phyloP scores from a whole-genome alignment of 108 stramenopile species.

The Cylindrotheca closterium region DNA sequence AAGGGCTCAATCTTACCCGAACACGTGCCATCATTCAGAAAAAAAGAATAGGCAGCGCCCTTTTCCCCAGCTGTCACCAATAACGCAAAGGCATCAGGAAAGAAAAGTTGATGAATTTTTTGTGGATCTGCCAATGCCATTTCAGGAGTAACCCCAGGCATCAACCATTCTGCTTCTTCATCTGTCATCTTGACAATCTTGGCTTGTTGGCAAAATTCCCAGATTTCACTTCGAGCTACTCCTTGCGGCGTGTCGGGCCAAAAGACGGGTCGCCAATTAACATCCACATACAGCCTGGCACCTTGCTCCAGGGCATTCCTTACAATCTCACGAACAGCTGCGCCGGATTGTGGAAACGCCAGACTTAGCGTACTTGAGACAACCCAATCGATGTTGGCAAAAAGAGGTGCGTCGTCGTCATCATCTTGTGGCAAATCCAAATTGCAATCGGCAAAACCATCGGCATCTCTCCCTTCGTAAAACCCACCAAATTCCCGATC shows the following conservation, averaged over 20 bases:
- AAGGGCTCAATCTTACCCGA: conserved; percentile 8
- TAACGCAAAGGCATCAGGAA: neutral
- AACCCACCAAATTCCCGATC: conserved; percentile 21
- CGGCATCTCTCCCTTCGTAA: conserved; percentile 1
- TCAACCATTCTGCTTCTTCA: conserved; percentile 20
- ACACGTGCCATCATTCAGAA: neutral
- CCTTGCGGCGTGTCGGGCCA: conserved; percentile 3
- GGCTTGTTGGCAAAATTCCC: conserved; percentile 1
- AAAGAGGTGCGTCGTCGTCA: neutral
- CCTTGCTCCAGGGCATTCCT: neutral
- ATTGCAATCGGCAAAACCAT: conserved; percentile 13
- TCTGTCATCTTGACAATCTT: conserved; percentile 18
- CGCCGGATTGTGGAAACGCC: conserved; percentile 3
- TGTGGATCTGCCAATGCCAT: conserved; percentile 7
- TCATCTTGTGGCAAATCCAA: neutral
- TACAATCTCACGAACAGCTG: neutral
- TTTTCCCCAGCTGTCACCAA: conserved; percentile 17
- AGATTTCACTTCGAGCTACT: neutral
- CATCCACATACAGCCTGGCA: conserved; percentile 8
- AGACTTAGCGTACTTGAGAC: conserved; percentile 17
- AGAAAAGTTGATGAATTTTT: conserved; percentile 3
- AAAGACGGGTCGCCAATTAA: conserved; percentile 25
- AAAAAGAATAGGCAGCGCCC: conserved; percentile 15
- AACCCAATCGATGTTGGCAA: neutral
- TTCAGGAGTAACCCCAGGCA: conserved; percentile 1